phyloP scores from a whole-genome alignment of 1,284 basidiomycete genomes.

The Ustilago loliicola region DNA sequence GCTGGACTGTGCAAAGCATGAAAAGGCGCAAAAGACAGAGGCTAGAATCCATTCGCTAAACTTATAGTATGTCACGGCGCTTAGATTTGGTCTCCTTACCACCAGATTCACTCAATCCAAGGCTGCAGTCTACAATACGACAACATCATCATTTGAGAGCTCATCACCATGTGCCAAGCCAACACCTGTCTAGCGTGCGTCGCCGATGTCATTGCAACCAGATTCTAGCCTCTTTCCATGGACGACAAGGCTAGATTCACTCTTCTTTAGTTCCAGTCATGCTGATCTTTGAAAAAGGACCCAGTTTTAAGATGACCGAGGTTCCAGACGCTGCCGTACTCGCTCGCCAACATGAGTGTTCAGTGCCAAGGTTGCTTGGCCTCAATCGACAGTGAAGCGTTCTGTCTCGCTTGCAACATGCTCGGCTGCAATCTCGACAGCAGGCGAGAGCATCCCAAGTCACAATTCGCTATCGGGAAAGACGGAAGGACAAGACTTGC shows the following conservation, averaged over 20 bases:
- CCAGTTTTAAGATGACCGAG: background rate
- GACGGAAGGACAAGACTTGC: background rate
- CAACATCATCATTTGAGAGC: background rate
- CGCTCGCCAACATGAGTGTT: background rate
- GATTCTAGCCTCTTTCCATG: background rate
- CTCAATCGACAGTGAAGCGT: background rate
- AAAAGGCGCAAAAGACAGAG: background rate
- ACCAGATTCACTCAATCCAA: background rate
- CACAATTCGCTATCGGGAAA: background rate
- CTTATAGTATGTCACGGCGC: background rate
- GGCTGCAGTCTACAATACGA: background rate
- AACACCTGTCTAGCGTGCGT: background rate
- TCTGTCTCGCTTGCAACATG: background rate
- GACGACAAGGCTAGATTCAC: background rate
- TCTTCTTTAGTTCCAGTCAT: background rate
- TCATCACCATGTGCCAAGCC: constrained; percentile 2
- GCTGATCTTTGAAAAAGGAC: background rate
- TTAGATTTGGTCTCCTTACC: constrained; percentile 4
- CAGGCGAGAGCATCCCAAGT: background rate
- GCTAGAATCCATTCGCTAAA: background rate
- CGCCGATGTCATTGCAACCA: background rate
- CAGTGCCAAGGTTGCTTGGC: background rate
- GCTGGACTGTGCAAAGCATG: background rate
- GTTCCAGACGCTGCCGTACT: background rate
- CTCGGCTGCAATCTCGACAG: constrained; percentile 4